Conservation (phyloP, 1,284 basidiomycete species). For the Ganoderma lingzhi region DNA sequence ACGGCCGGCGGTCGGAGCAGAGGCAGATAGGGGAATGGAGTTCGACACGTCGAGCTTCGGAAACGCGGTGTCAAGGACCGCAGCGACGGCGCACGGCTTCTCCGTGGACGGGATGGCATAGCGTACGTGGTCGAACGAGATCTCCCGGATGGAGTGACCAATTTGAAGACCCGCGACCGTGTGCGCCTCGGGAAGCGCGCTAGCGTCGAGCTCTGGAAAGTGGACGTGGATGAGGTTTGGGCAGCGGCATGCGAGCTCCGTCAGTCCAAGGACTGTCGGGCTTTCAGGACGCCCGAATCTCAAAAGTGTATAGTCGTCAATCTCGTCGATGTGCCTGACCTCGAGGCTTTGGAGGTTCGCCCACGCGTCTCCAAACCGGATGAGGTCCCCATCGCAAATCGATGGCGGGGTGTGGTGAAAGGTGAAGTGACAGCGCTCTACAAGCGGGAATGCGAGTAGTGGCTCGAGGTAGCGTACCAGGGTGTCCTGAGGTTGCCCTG, state of each 20-base stretch:
- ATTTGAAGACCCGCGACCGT: not conserved
- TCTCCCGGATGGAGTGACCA: not conserved
- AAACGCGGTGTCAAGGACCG: not conserved
- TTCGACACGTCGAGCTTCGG: not conserved
- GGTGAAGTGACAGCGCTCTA: not conserved
- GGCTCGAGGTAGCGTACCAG: not conserved
- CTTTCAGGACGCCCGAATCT: too few species aligned
- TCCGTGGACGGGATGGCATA: not conserved
- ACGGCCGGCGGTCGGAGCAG: not conserved
- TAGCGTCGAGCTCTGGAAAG: not conserved
- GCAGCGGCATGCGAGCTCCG: not conserved
- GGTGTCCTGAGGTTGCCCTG: not conserved
- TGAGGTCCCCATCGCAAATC: not conserved
- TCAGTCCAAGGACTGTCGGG: not conserved
- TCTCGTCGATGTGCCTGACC: not conserved
- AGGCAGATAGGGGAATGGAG: not conserved
- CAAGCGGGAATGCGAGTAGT: not conserved
- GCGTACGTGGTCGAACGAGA: not conserved
- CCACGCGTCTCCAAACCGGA: not conserved
- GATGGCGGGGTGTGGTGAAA: not conserved
- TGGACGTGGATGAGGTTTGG: not conserved
- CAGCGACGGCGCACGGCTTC: not conserved
- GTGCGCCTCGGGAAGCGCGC: not conserved
- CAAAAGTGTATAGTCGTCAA: not conserved
- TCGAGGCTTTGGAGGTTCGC: not conserved